Base-by-base conservation (phyloP, 1,284 basidiomycete genomes). In the Rhizoctonia solani region DNA sequence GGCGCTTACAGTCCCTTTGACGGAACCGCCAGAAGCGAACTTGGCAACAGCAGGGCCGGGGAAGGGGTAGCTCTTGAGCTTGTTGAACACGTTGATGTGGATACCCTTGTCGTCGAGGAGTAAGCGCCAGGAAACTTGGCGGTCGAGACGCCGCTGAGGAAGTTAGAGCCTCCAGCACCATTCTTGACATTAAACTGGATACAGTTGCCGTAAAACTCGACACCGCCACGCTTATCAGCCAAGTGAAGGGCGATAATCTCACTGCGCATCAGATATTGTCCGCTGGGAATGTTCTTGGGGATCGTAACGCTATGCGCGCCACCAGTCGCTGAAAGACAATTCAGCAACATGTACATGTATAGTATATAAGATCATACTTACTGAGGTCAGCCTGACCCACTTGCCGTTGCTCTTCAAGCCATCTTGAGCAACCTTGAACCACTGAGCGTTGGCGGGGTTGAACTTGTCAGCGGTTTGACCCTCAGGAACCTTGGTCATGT, bases 171-270 rank as follows among this genome's bases (percentile, higher is more conserved):
- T 29, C 50, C 19, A 41, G 39, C 16, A 19, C 61, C 68, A n/a
- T 87, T 87, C 1, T 79, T 79, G 44, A 90, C 77, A 23, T 72
- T 78, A 68, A 90, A 72, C 73, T 90, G 89, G 2, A 82, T 75
- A 74, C 88, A 90, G n/a, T 81, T 83, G 0, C 85, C 84, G 74
- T 90, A 90, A 78, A 88, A 89, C 76, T 90, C 88, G 16, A 86
- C 88, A 16, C 85, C 85, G 4, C 84, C 83, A 0, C 55, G 1
- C 0, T 73, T 68, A 53, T 73, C 74, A 14, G 81, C 89, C 42
- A 83, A 78, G 70, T 90, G 89, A 16, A 90, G 82, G 5, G 85
- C 83, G 73, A 90, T 85, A 74, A 90, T 82, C 76, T 90, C 88
- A 74, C 87, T 83, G 2, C 89, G 85, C 71, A 90, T 75, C 67